These are phyloP conservation scores for Aureobasidium namibiae DNA, from an alignment of 2,329 filamentous ascomycete genomes.

Conservation along the genomic window DNA sequence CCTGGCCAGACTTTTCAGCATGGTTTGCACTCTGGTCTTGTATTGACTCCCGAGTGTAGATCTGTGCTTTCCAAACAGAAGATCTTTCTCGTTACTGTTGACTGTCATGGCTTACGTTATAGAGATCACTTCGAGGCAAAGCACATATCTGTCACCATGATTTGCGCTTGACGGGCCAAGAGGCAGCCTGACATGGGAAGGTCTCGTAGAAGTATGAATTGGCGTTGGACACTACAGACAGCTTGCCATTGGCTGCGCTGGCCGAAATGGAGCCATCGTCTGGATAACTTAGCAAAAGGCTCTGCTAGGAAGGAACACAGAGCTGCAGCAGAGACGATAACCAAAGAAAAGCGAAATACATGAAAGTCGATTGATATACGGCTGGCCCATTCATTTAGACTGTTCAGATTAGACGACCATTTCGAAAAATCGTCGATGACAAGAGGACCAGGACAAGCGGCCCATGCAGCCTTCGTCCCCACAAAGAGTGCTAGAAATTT, in stretches of 20 bases:
- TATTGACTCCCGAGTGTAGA: too few relatives aligned
- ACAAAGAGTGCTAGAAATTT: not conserved
- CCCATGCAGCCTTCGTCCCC: not conserved
- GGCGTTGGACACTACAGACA: not conserved
- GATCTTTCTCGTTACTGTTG: too few relatives aligned
- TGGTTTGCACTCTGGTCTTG: too few relatives aligned
- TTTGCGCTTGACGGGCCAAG: too few relatives aligned
- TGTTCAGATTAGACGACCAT: not conserved
- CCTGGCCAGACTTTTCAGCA: too few relatives aligned
- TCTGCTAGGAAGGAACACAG: too few relatives aligned
- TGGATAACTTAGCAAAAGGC: not conserved
- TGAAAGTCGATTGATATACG: not conserved
- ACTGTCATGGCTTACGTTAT: too few relatives aligned
- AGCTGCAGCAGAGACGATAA: not conserved
- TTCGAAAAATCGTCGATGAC: not conserved
- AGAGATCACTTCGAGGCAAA: too few relatives aligned
- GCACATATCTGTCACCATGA: too few relatives aligned
- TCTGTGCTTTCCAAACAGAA: too few relatives aligned
- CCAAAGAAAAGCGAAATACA: not conserved
- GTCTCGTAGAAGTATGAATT: not conserved
- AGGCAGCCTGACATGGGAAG: not conserved
- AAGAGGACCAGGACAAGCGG: not conserved
- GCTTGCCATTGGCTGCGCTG: not conserved
- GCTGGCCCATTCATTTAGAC: not conserved
- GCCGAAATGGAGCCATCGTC: not conserved